These are phyloP conservation scores for Rhododendron mucronatum DNA, from an alignment of 148 eudicot genomes.

Conservation along the genomic window DNA sequence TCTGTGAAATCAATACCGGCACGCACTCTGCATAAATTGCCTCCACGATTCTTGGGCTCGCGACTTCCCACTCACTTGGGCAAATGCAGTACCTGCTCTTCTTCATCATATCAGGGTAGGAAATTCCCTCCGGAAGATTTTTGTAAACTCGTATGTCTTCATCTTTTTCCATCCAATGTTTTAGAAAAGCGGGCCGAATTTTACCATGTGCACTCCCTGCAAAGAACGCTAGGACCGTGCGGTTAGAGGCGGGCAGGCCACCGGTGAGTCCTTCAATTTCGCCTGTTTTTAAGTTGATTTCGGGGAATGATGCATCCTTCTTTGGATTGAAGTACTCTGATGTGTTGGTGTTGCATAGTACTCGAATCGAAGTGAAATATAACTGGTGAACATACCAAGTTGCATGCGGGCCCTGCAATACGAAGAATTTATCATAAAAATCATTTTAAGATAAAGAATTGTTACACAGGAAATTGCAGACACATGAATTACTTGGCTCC, in stretches of 20 bases:
- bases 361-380: constrained; percentile 22
- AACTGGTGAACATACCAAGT: background rate
- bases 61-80: constrained; percentile 89
- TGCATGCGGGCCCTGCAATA: background rate
- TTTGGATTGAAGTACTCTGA: constrained; percentile 77
- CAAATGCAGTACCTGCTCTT: constrained; percentile 66
- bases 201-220: constrained; percentile 63
- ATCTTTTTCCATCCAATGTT: constrained; percentile 60
- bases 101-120: constrained; percentile 62
- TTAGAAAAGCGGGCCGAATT: constrained; percentile 46
- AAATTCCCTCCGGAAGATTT: constrained; percentile 31
- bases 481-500: no score
- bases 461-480: no score
- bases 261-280: constrained; percentile 21
- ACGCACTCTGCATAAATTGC: constrained; percentile 79
- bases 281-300: constrained; percentile 57
- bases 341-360: constrained; percentile 77
- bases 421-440: background rate
- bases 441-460: no score
- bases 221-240: constrained; percentile 61
- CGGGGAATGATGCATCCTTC: constrained; percentile 71
- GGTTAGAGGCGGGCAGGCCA: constrained; percentile 33
- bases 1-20: constrained; percentile 66
- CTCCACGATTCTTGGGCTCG: constrained; percentile 82
- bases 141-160: constrained; percentile 44